Base-by-base conservation (phyloP, 2,329 filamentous ascomycete species). In the Alternaria sp. region DNA sequence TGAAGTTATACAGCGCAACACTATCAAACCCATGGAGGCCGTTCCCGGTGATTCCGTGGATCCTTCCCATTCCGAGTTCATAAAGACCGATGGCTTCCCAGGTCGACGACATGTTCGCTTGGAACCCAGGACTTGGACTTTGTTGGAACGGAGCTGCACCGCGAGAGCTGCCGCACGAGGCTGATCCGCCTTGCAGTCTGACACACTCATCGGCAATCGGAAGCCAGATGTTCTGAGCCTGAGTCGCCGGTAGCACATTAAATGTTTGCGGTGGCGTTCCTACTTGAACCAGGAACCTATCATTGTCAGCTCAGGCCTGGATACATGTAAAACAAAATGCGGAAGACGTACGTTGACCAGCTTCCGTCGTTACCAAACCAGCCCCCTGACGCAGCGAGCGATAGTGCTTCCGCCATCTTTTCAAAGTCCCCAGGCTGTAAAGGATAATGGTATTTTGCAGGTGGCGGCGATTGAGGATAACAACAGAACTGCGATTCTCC, bases 91-190 rank as follows among this genome's bases (percentile, higher is more conserved):
- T 54, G 3, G 36, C 11, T 10, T 54, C 15, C 57, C 57, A 59
- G 11, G 57, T 30, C 3, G 57, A 59, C 10, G 57, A 59, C 57
- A 59, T 59, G 11, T 59, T 59, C 10, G 47, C 9, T 49, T 59
- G 57, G 4, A 54, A 59, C 17, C 57, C 57, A 17, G 57, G 57
- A 21, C 57, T 59, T 2, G 6, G 15, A 28, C 36, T 10, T 44
- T 54, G 57, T 45, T 54, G 47, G 17, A 59, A 59, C 2, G 57
- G 47, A 10, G 36, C 2, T 1, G 3, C 57, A 12, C 57, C 57
- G 3, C 56, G 47, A 32, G 56, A 59, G 47, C 25, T 28, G 26
- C 56, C 56, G 12, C 56, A 59, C 12, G 56, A 25, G 3, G n/a
- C 13, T 2, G 56, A 5, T 1, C 21, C 56, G 2, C 5, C 7